Conservation (phyloP, 345 rosid species). For the Carallia pectinifolia region DNA sequence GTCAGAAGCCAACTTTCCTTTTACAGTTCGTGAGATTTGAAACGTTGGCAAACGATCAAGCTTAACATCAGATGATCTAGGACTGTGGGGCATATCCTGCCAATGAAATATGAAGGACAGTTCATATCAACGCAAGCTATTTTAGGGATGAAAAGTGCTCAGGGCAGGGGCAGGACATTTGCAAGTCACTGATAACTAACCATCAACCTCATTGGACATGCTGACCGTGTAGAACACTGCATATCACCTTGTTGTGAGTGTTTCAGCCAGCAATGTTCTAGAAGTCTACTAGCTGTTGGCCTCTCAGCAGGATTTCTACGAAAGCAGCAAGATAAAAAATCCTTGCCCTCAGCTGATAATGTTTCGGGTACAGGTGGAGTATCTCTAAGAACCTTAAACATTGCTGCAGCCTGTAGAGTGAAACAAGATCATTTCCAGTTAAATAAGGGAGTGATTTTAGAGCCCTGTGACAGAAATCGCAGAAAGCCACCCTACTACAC, state of each 20-base stretch:
- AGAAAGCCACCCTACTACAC: neutral
- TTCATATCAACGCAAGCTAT: neutral
- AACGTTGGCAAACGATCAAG: slow-evolving; percentile 36
- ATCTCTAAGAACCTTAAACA: slow-evolving; percentile 87
- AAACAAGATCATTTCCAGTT: neutral
- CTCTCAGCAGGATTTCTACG: slow-evolving; percentile 86
- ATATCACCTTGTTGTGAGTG: slow-evolving; percentile 40
- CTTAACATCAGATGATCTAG: slow-evolving; percentile 39
- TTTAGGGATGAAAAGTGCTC: neutral
- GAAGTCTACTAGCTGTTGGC: slow-evolving; percentile 65
- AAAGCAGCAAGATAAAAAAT: slow-evolving; percentile 72
- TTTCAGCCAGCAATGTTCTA: slow-evolving; percentile 75
- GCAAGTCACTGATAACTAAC: slow-evolving; percentile 33
- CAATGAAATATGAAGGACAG: neutral
- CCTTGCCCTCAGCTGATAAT: slow-evolving; percentile 83
- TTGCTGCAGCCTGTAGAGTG: slow-evolving; percentile 77
- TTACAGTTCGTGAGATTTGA: slow-evolving; percentile 24
- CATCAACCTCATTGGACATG: slow-evolving; percentile 45
- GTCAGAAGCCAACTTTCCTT: slow-evolving; percentile 36
- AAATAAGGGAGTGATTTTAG: neutral
- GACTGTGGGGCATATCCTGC: slow-evolving; percentile 51
- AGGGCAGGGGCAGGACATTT: neutral
- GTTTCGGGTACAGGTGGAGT: slow-evolving; percentile 78
- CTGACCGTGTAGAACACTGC: slow-evolving; percentile 28
- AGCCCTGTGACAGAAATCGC: neutral